phyloP scores from a whole-genome alignment of 2,329 filamentous ascomycete species.

The Cyclaneusma minus region DNA sequence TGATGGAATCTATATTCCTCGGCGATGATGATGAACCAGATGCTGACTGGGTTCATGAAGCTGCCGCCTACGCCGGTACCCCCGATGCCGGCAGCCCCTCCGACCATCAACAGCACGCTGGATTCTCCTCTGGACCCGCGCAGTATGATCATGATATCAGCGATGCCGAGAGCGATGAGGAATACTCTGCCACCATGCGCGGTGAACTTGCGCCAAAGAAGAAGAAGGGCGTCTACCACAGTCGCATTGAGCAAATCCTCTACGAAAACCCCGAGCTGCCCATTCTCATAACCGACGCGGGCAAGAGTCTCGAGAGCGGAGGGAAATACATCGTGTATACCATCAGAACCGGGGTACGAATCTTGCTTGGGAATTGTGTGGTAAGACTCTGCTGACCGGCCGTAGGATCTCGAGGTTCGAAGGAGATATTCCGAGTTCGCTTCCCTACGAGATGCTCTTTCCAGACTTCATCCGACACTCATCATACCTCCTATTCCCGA shows the following conservation, averaged over 20 bases:
- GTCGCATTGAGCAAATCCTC: conserved; percentile 90
- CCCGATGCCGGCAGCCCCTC: conserved; percentile 54
- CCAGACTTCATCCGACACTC: conserved; percentile 83
- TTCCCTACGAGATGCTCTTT: conserved; percentile 75
- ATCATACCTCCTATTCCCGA: conserved; percentile 95
- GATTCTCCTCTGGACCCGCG: conserved; percentile 7
- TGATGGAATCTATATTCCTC: conserved; percentile 24
- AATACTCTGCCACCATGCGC: conserved; percentile 23
- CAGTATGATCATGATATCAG: conserved; percentile 19
- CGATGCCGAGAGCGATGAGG: conserved; percentile 33
- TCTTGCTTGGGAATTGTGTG: conserved; percentile 1
- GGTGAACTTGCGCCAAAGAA: conserved; percentile 35
- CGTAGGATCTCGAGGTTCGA: conserved; percentile 82
- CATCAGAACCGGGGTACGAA: conserved; percentile 72
- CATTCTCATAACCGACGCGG: conserved; percentile 85
- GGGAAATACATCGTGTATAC: conserved; percentile 95
- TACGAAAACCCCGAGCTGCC: conserved; percentile 86
- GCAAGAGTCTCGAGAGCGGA: conserved; percentile 85
- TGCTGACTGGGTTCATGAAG: conserved; percentile 32
- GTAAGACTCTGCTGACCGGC: conserved; percentile 7
- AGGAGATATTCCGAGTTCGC: conserved; percentile 94
- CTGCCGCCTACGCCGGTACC: conserved; percentile 47
- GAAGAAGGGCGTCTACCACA: conserved; percentile 82
- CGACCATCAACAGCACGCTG: conserved; percentile 6
- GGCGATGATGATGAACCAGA: conserved; percentile 19